Percentiles rank a stretch among this genome's conserved stretches.
Conservation (phyloP, 2,329 filamentous ascomycete genomes). For the Knufia petricola region DNA sequence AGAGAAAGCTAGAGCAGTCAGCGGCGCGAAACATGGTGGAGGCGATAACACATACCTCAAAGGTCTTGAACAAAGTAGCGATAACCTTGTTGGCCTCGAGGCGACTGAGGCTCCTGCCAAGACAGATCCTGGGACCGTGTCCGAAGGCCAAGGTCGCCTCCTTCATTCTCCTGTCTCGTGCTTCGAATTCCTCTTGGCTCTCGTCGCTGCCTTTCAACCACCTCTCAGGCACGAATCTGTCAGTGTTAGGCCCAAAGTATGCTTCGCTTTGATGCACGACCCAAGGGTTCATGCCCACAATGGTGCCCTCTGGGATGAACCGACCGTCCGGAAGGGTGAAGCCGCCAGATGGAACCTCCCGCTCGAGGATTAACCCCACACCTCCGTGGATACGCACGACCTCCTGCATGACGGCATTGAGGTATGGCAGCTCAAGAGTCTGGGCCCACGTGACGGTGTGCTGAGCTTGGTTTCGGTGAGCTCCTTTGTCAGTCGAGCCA, state of each 20-base stretch:
- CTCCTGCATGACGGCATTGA: slow-evolving; percentile 41
- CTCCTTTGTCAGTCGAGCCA: slow-evolving; percentile 12
- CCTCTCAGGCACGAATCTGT: slow-evolving; percentile 18
- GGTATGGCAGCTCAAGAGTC: slow-evolving; percentile 32
- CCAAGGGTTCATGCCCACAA: slow-evolving; percentile 13
- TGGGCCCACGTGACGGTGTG: slow-evolving; percentile 54
- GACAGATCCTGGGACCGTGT: background rate
- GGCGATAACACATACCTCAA: background rate
- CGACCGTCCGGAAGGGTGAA: slow-evolving; percentile 19
- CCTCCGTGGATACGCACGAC: slow-evolving; percentile 38
- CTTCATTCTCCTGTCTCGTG: background rate
- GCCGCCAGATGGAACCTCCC: slow-evolving; percentile 42
- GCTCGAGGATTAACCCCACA: slow-evolving; percentile 24
- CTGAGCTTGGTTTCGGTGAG: slow-evolving; percentile 2
- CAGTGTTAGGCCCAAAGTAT: slow-evolving; percentile 20
- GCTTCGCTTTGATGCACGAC: slow-evolving; percentile 16
- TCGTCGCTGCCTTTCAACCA: slow-evolving; percentile 26
- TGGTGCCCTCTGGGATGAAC: slow-evolving; percentile 25
- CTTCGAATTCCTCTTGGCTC: background rate
- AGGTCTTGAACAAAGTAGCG: background rate
- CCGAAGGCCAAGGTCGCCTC: background rate
- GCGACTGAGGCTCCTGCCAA: background rate
- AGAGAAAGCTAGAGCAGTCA: background rate
- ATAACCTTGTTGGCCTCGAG: background rate
- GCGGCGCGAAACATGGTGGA: background rate